Percentiles rank a stretch among this genome's conserved stretches.
Evolutionary conservation across 257 asterid species (phyloP).

Genomic region (Nyctanthes arbortristis): DNA sequence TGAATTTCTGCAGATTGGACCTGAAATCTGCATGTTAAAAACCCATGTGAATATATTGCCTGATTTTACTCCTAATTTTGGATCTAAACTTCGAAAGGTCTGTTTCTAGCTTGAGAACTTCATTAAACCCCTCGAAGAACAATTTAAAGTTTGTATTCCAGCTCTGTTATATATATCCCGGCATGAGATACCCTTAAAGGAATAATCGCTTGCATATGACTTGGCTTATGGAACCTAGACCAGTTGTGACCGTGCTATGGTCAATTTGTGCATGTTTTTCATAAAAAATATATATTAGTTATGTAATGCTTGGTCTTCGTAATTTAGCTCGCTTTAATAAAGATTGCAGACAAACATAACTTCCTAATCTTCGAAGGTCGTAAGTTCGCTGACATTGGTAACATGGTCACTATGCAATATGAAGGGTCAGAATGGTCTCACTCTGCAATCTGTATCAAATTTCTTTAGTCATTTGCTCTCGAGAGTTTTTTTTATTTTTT

Average conservation of each 20-base stretch:
- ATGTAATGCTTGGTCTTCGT: conserved; percentile 11
- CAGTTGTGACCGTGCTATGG: conserved; percentile 10
- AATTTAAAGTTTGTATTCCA: background rate
- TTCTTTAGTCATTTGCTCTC: conserved; percentile 17
- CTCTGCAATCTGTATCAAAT: conserved; percentile 3
- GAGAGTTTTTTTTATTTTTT: conserved; percentile 17
- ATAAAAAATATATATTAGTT: background rate
- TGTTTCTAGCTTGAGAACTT: conserved; percentile 23
- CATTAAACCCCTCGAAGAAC: conserved; percentile 15
- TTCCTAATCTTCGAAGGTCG: conserved; percentile 94
- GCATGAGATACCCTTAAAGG: background rate
- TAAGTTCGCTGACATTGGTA: conserved; percentile 98
- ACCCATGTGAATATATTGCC: conserved; percentile 97
- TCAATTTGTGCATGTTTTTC: conserved; percentile 11
- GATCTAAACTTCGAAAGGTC: conserved; percentile 88
- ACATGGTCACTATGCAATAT: conserved; percentile 97
- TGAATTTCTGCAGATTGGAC: conserved; percentile 80
- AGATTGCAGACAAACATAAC: conserved; percentile 91
- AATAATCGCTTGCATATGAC: background rate
- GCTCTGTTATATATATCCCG: conserved; percentile 6
- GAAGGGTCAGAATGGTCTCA: conserved; percentile 62
- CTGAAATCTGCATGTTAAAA: conserved; percentile 94
- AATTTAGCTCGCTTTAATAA: conserved; percentile 32
- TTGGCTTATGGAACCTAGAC: background rate
- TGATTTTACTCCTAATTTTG: conserved; percentile 90